Conservation (phyloP, 129 eudicot species). For the Escallonia herrerae region DNA sequence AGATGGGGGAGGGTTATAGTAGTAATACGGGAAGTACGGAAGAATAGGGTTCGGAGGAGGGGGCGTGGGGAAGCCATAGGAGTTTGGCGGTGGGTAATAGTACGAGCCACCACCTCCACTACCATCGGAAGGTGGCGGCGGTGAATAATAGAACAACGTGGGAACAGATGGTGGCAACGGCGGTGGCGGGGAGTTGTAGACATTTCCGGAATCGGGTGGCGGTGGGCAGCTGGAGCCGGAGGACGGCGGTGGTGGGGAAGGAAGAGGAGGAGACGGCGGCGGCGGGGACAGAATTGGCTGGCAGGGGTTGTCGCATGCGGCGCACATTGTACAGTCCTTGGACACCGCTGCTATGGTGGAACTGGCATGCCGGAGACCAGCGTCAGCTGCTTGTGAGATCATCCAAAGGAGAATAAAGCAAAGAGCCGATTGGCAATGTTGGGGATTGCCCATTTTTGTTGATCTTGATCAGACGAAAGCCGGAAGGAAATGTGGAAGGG, state of each 20-base stretch:
- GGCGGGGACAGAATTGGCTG: constrained; percentile 50
- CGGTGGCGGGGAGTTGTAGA: constrained; percentile 26
- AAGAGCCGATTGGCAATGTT: constrained; percentile 2
- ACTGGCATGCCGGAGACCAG: constrained; percentile 7
- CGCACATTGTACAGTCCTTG: constrained; percentile 67
- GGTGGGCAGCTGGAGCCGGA: constrained; percentile 20
- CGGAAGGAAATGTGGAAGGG: neutral
- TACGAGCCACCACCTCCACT: constrained; percentile 14
- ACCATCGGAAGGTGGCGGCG: constrained; percentile 27
- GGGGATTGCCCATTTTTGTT: constrained; percentile 8
- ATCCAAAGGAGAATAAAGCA: constrained; percentile 1
- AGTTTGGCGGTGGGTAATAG: constrained; percentile 19
- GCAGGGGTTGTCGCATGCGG: constrained; percentile 71
- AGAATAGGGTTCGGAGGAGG: constrained; percentile 71
- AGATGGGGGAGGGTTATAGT: constrained; percentile 46
- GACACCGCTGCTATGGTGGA: constrained; percentile 22
- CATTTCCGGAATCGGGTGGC: constrained; percentile 6
- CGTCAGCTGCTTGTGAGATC: constrained; percentile 4
- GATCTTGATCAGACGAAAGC: neutral
- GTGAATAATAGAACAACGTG: constrained; percentile 23
- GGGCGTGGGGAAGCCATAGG: constrained; percentile 24
- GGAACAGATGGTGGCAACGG: constrained; percentile 30
- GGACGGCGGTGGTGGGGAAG: constrained; percentile 22
- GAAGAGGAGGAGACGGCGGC: constrained; percentile 29
- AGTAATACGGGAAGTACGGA: constrained; percentile 68